These are phyloP conservation scores for Lotus japonicus DNA, from an alignment of 306 rosid species.

Conservation along the genomic window DNA sequence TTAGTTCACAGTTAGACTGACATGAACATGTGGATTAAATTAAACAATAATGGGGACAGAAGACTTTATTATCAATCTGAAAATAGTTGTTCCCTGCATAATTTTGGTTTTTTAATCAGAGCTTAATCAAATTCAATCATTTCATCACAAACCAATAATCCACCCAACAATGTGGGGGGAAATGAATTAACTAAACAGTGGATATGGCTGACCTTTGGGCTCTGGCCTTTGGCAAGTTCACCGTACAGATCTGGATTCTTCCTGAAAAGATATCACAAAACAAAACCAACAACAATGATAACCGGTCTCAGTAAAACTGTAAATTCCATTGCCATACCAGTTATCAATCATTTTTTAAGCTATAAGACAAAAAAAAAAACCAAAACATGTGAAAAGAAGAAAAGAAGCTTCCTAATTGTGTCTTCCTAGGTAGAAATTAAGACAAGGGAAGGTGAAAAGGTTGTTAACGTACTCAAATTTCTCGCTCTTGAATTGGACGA, in stretches of 20 bases:
- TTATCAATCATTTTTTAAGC: too few relatives aligned
- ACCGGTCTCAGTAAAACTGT: slow-evolving; percentile 8
- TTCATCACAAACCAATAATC: neutral
- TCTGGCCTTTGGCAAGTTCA: slow-evolving; percentile 71
- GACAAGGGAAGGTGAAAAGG: neutral
- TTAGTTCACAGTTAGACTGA: too few relatives aligned
- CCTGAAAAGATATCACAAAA: slow-evolving; percentile 34
- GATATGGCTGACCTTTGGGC: slow-evolving; percentile 67
- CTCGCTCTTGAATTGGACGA: slow-evolving; percentile 57
- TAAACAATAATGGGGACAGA: neutral
- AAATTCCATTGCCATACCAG: neutral
- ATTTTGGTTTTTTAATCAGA: neutral
- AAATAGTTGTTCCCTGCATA: neutral
- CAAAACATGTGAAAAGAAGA: too few relatives aligned
- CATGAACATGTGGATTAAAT: neutral
- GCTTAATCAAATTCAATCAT: neutral
- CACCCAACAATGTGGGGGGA: neutral
- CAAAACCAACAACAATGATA: neutral
- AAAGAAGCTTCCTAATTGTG: too few relatives aligned
- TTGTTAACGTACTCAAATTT: slow-evolving; percentile 59
- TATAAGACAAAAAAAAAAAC: too few relatives aligned
- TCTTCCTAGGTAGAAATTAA: neutral
- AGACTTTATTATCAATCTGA: too few relatives aligned
- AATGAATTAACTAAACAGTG: neutral
- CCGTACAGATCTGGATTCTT: slow-evolving; percentile 61